Conservation (phyloP, 169 alveolate species). For the Cryptosporidium parvum region DNA sequence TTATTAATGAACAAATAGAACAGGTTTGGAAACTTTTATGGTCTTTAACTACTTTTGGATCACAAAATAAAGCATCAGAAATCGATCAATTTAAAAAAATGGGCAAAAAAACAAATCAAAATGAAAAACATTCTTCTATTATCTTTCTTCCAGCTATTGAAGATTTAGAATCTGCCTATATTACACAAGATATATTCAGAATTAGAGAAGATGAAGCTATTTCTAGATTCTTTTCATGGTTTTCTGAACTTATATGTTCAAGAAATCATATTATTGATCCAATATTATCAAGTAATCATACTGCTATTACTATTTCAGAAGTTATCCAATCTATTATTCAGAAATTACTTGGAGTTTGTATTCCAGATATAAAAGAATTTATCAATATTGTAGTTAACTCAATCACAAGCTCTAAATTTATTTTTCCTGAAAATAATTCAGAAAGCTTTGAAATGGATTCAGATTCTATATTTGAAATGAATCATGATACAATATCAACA, state of each 20-base stretch:
- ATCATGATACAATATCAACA: slow-evolving; percentile 30
- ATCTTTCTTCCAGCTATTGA: slow-evolving; percentile 25
- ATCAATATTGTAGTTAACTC: not conserved
- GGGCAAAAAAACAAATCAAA: not conserved
- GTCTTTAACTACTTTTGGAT: slow-evolving; percentile 66
- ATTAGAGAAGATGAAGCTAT: slow-evolving; percentile 71
- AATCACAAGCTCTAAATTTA: slow-evolving; percentile 31
- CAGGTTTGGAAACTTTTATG: slow-evolving; percentile 48
- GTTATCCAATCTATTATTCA: slow-evolving; percentile 5
- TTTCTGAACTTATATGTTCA: slow-evolving; percentile 19
- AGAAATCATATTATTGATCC: slow-evolving; percentile 6
- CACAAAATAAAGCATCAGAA: slow-evolving; percentile 30
- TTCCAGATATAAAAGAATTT: slow-evolving; percentile 19
- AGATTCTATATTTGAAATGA: slow-evolving; percentile 30
- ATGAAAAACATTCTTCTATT: not conserved
- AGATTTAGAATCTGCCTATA: slow-evolving; percentile 8
- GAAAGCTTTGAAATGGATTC: slow-evolving; percentile 29
- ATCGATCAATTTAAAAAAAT: not conserved
- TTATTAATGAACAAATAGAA: slow-evolving; percentile 10
- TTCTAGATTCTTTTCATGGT: slow-evolving; percentile 43
- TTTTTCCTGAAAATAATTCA: slow-evolving; percentile 39
- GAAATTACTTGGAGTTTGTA: slow-evolving; percentile 8
- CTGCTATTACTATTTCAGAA: slow-evolving; percentile 2
- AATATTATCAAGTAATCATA: not conserved
- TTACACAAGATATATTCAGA: slow-evolving; percentile 35